These are phyloP conservation scores for Rhododendron mucronatum DNA, from an alignment of 148 eudicot species.

Conservation along the genomic window DNA sequence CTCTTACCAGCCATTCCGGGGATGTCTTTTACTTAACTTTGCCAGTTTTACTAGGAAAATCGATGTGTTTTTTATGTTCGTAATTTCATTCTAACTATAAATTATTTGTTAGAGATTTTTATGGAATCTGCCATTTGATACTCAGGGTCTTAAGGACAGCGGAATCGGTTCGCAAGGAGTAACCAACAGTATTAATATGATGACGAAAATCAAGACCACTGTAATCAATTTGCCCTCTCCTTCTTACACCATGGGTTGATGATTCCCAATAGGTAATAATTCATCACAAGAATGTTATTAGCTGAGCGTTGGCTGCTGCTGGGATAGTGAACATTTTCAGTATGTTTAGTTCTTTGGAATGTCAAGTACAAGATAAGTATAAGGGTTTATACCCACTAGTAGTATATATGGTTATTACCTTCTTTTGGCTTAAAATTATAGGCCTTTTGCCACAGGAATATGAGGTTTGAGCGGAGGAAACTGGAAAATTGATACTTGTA, in stretches of 20 bases:
- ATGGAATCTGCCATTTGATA: not conserved
- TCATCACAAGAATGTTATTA: not conserved
- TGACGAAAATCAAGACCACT: constrained; percentile 91
- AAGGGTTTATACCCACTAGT: not conserved
- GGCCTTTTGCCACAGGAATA: not conserved
- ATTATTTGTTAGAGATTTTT: not conserved
- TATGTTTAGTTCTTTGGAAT: not conserved
- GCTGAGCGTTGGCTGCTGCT: not conserved
- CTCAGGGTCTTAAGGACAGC: constrained; percentile 90
- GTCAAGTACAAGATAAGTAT: not conserved
- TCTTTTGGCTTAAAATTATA: not conserved
- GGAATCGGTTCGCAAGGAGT: constrained; percentile 97
- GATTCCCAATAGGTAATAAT: not conserved
- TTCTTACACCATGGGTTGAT: constrained; percentile 79
- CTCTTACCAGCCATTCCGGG: not conserved
- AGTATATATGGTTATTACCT: not conserved
- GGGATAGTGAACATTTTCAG: not conserved
- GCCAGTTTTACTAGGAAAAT: not conserved
- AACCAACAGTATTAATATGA: constrained; percentile 93
- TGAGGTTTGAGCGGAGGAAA: not conserved
- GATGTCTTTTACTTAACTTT: not conserved
- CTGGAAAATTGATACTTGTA: not conserved
- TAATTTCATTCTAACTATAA: not conserved
- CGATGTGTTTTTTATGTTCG: not conserved
- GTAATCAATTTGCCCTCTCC: constrained; percentile 95